Percentiles rank a stretch among this genome's conserved stretches.
Evolutionary conservation across 2,329 filamentous ascomycete species (phyloP).

Genomic region (Xylaria sp.): DNA sequence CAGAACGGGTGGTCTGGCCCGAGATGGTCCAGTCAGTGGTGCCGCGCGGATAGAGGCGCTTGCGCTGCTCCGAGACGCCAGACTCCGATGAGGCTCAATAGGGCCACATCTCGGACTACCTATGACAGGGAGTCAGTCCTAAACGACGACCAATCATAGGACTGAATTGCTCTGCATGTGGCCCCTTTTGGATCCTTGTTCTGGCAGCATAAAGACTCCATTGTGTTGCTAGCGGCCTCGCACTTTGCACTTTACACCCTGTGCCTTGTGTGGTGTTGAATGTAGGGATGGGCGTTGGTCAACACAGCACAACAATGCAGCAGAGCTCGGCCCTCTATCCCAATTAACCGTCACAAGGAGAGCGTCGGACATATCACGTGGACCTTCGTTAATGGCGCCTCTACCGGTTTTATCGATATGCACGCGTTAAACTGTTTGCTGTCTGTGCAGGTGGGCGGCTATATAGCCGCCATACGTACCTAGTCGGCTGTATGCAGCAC

Average conservation of each 20-base stretch:
- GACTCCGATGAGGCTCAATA: conserved; percentile 8
- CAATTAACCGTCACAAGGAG: background rate
- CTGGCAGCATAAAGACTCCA: background rate
- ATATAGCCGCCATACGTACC: background rate
- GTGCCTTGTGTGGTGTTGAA: background rate
- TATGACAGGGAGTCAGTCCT: conserved; percentile 12
- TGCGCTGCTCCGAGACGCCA: conserved; percentile 22
- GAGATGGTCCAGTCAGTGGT: conserved; percentile 22
- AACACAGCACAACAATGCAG: background rate
- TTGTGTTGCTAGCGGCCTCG: background rate
- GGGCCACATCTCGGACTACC: conserved; percentile 4
- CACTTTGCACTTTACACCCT: no score
- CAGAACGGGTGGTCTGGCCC: conserved; percentile 15
- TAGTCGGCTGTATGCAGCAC: conserved; percentile 33
- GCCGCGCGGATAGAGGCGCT: conserved; percentile 35
- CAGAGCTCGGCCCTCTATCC: conserved; percentile 6
- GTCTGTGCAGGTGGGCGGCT: conserved; percentile 30
- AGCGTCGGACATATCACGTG: conserved; percentile 41
- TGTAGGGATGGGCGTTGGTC: conserved; percentile 7
- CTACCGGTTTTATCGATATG: conserved; percentile 35
- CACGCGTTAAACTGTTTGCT: conserved; percentile 32
- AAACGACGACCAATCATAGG: background rate
- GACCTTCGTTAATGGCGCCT: conserved; percentile 28
- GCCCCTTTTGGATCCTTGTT: background rate
- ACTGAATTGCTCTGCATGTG: background rate